Conservation (phyloP, 176 grass and related monocot species). For the Puya raimondii region DNA sequence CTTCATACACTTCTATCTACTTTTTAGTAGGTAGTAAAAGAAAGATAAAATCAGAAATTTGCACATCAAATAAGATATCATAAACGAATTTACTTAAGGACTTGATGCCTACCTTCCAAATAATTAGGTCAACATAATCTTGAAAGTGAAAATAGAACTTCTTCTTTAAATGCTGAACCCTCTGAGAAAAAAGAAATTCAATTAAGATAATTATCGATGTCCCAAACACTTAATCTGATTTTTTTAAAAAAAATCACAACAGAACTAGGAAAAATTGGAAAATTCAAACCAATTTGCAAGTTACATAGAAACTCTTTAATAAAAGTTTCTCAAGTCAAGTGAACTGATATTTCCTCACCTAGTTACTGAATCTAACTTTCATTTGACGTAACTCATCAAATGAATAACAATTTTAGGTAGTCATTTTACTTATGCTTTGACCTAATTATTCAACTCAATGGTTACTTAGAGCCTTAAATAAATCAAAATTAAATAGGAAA, state of each 20-base stretch:
- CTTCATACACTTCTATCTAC: neutral
- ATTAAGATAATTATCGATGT: constrained; percentile 20
- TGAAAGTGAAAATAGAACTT: constrained; percentile 98
- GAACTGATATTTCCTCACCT: neutral
- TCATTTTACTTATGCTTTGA: neutral
- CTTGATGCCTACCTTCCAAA: constrained; percentile 68
- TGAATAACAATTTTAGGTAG: neutral
- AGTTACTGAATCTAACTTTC: neutral
- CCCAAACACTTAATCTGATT: neutral
- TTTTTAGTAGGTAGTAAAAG: constrained; percentile 3
- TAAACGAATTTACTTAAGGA: too few species aligned
- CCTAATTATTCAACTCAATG: neutral
- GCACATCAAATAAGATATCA: neutral
- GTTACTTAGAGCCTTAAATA: neutral
- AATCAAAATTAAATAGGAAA: neutral
- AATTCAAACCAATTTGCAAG: neutral
- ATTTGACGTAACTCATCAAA: neutral
- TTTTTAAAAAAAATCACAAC: neutral
- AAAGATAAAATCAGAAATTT: constrained; percentile 17
- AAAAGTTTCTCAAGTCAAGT: neutral
- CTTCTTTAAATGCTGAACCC: constrained; percentile 94
- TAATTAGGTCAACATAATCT: constrained; percentile 93
- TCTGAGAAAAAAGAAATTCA: constrained; percentile 45
- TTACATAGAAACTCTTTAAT: neutral
- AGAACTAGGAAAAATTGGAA: neutral